Evolutionary conservation across 148 eudicot species (phyloP).

Genomic region (Linanthus parryae): DNA sequence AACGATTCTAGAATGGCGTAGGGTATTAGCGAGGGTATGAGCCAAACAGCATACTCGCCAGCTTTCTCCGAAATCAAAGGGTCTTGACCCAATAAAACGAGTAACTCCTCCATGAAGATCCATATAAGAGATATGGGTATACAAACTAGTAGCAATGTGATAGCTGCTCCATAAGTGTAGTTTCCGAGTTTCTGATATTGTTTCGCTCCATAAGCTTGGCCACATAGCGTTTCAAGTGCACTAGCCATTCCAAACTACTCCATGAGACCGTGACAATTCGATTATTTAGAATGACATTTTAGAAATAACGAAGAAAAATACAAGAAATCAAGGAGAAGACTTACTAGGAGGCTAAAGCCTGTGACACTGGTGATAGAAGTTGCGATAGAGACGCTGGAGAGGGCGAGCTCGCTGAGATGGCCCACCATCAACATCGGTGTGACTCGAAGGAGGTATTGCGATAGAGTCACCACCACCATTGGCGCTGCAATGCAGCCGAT

Average conservation of each 20-base stretch:
- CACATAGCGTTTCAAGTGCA: slow-evolving; percentile 50
- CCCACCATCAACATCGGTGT: slow-evolving; percentile 12
- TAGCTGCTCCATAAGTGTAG: slow-evolving; percentile 28
- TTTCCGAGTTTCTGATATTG: slow-evolving; percentile 36
- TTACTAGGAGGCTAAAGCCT: slow-evolving; percentile 9
- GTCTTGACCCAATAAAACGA: slow-evolving; percentile 34
- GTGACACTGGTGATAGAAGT: slow-evolving; percentile 8
- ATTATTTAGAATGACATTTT: background rate
- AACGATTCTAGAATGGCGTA: slow-evolving; percentile 30
- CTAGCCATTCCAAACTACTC: slow-evolving; percentile 43
- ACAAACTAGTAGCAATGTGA: slow-evolving; percentile 28
- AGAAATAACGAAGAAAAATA: background rate
- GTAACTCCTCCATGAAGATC: slow-evolving; percentile 39
- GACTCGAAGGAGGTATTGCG: slow-evolving; percentile 6
- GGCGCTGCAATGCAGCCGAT: slow-evolving; percentile 8
- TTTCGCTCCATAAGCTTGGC: slow-evolving; percentile 55
- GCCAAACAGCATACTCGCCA: slow-evolving; percentile 22
- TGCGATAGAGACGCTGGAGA: slow-evolving; percentile 9
- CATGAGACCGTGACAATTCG: slow-evolving; percentile 3
- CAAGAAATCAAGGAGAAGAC: background rate
- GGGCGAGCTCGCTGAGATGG: slow-evolving; percentile 8
- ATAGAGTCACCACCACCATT: slow-evolving; percentile 8
- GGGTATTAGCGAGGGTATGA: slow-evolving; percentile 34
- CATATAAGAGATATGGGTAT: slow-evolving; percentile 31
- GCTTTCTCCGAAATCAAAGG: slow-evolving; percentile 34